Conservation (phyloP, 495 filamentous ascomycete species). For the Hypoxylon subgilvum region DNA sequence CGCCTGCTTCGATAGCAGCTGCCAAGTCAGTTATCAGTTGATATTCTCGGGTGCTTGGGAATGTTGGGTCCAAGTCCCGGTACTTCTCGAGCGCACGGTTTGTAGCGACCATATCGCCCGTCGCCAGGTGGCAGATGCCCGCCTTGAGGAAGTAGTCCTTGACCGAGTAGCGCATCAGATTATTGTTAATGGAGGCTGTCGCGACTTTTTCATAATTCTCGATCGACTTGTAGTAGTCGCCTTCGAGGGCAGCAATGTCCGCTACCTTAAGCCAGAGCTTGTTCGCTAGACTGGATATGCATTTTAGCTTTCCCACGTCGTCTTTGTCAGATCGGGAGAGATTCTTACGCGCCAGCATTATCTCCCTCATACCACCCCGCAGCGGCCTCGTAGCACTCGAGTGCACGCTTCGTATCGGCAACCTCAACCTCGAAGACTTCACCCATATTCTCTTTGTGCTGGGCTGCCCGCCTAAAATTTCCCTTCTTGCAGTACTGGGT, state of each 20-base stretch:
- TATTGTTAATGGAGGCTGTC: slow-evolving; percentile 71
- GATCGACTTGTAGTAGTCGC: slow-evolving; percentile 80
- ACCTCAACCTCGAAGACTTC: slow-evolving; percentile 83
- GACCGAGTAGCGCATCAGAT: slow-evolving; percentile 86
- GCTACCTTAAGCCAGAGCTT: slow-evolving; percentile 88
- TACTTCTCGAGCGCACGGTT: slow-evolving; percentile 81
- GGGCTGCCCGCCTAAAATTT: slow-evolving; percentile 86
- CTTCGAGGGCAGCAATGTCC: slow-evolving; percentile 79
- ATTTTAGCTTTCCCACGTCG: slow-evolving; percentile 21
- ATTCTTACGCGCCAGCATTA: slow-evolving; percentile 79
- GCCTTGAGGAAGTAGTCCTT: slow-evolving; percentile 94
- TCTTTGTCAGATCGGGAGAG: background rate
- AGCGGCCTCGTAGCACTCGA: slow-evolving; percentile 78
- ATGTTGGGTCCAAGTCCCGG: slow-evolving; percentile 78
- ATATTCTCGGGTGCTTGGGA: slow-evolving; percentile 75
- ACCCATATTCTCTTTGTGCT: slow-evolving; percentile 82
- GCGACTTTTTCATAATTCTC: slow-evolving; percentile 82
- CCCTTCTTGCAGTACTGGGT: slow-evolving; percentile 80
- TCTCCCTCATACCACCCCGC: slow-evolving; percentile 87
- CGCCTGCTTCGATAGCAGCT: slow-evolving; percentile 71
- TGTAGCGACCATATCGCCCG: slow-evolving; percentile 74
- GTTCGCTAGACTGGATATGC: slow-evolving; percentile 71
- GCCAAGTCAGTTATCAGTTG: slow-evolving; percentile 77
- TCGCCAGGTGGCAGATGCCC: slow-evolving; percentile 80
- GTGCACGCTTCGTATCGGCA: slow-evolving; percentile 74